phyloP scores from a whole-genome alignment of 768 basidiomycete genomes.

The Astraeus odoratus region DNA sequence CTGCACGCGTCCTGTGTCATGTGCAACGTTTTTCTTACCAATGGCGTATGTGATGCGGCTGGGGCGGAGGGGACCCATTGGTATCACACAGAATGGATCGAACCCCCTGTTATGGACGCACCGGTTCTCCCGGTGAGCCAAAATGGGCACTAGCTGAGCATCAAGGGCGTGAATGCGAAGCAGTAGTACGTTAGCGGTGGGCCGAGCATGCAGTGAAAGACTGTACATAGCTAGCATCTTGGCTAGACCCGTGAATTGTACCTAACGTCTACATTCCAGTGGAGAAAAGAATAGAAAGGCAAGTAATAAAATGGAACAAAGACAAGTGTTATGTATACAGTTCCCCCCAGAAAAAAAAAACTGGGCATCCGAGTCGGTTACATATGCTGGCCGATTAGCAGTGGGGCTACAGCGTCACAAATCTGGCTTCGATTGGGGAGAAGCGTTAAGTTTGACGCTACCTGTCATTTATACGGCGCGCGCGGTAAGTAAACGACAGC shows the following conservation, averaged over 20 bases:
- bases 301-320: background rate
- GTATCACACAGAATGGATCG: background rate
- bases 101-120: background rate
- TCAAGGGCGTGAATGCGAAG: background rate
- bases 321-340: background rate
- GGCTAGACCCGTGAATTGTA: background rate
- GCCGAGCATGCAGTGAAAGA: background rate
- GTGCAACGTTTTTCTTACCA: background rate
- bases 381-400: too few relatives aligned
- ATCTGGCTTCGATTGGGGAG: background rate
- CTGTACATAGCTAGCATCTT: background rate
- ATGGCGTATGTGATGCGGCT: conserved; percentile 14
- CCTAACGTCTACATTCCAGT: background rate
- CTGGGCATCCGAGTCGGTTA: background rate
- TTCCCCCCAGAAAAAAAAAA: too few relatives aligned
- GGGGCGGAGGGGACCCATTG: conserved; percentile 22
- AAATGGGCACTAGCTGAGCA: background rate
- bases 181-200: background rate
- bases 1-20: background rate
- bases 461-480: conserved; percentile 14
- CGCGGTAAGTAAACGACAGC: conserved; percentile 21
- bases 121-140: background rate
- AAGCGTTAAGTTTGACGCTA: background rate
- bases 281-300: background rate
- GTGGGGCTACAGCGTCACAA: background rate